Base-by-base conservation (phyloP, 441 rosid genomes). In the Populus hybrid region DNA sequence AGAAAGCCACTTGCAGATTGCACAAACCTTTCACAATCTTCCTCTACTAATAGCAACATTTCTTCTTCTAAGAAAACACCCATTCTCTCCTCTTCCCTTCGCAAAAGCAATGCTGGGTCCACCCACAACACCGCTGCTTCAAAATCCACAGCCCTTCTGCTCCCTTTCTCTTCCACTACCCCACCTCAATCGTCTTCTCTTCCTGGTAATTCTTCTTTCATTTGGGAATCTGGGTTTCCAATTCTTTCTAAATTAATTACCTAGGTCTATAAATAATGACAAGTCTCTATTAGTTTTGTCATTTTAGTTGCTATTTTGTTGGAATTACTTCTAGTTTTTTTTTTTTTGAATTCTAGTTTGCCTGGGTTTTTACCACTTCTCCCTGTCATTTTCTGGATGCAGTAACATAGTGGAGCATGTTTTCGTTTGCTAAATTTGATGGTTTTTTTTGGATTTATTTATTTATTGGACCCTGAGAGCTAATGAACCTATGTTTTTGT, bases 21-120 rank as follows among this genome's bases (percentile, higher is more conserved):
- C 64, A 80, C 75, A 1, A 71, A 77, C 40, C 71, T 64, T 18
- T 29, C 81, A 14, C 77, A 81, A 50, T 20, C 84, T 1, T 82
- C 77, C 21, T 84, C 88, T 20, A 74, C 85, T 16, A 66, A 85
- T 0, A 69, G 73, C 28, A 64, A 64, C 28, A 42, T 42, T 7
- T 74, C 81, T 6, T 73, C 88, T 67, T 71, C 78, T 68, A 31
- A 64, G 28, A 14, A 84, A 79, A 83, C 87, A 88, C 81, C 74
- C 78, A 77, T 71, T 56, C 80, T 78, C 56, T 21, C 69, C 29
- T 29, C 33, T 2, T 53, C 21, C 73, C 0, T 23, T 33, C 35
- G n/a, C 63, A 74, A 68, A 21, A 3, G 6, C 31, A 74, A 38
- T 24, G 40, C 69, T 63, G 42, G 70, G 65, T 64, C 69, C 20